Percentiles rank a stretch among this genome's conserved stretches.
phyloP scores from a whole-genome alignment of 257 asterid genomes.

The Solanum paucissectum region DNA sequence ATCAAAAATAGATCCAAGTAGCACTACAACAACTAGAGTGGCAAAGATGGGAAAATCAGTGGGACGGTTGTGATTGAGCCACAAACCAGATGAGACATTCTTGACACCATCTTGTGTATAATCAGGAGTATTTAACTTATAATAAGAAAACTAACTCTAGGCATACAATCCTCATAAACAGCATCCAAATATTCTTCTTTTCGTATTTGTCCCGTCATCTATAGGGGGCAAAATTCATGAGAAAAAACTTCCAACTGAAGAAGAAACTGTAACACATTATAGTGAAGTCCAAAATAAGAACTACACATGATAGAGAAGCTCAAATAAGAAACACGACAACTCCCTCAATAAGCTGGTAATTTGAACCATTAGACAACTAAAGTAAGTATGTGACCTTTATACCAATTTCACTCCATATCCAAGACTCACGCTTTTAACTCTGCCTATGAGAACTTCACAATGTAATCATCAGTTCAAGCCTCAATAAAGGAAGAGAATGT shows the following conservation, averaged over 20 bases:
- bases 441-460: neutral
- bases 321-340: neutral
- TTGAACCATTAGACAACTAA: neutral
- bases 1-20: neutral
- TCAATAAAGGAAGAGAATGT: neutral
- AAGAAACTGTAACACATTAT: neutral
- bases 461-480: neutral
- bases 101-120: neutral
- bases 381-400: neutral
- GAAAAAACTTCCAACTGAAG: neutral
- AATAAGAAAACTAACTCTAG: neutral
- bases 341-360: neutral
- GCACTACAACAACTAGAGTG: neutral
- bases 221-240: neutral
- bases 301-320: neutral
- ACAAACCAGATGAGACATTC: neutral
- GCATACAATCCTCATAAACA: neutral
- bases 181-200: neutral
- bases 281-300: neutral
- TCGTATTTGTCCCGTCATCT: neutral
- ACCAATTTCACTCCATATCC: neutral
- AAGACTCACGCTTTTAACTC: neutral
- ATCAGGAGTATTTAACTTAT: neutral
- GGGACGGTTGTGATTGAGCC: neutral
- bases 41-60: neutral